Conservation (phyloP, 208 protist genomes). For the Trypanosoma cruzi region DNA sequence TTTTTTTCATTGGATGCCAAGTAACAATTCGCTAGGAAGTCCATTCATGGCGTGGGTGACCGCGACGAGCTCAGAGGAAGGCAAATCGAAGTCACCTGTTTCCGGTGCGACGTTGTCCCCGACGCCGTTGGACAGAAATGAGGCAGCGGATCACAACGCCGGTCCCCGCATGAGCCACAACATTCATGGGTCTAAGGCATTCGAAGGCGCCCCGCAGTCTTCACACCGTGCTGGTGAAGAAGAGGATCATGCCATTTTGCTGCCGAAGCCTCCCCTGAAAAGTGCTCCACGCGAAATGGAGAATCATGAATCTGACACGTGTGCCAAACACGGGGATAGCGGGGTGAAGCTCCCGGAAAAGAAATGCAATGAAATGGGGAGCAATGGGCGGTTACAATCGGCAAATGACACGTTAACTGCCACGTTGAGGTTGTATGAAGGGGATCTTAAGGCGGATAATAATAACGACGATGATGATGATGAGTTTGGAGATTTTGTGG, state of each 20-base stretch:
- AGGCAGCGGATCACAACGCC: background rate
- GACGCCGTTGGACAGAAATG: background rate
- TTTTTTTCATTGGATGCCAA: background rate
- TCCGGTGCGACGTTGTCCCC: background rate
- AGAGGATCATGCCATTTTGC: background rate
- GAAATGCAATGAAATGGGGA: background rate
- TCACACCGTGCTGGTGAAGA: conserved; percentile 10
- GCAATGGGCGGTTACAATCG: too few relatives aligned
- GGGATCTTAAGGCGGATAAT: background rate
- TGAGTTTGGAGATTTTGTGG: conserved; percentile 41
- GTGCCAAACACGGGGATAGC: background rate
- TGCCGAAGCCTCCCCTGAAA: background rate
- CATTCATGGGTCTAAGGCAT: background rate
- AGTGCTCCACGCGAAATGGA: background rate
- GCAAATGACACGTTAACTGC: background rate
- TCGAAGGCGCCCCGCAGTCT: conserved; percentile 4
- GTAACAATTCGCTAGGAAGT: background rate
- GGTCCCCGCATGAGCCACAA: background rate
- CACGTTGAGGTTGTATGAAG: background rate
- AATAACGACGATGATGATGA: conserved; percentile 25
- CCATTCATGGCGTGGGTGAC: background rate
- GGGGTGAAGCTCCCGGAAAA: background rate
- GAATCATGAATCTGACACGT: background rate
- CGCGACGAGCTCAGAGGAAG: background rate
- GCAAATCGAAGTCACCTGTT: background rate